phyloP scores from a whole-genome alignment of 225 moss, liverwort and hornwort genomes.

The Thuidium tamariscinum region DNA sequence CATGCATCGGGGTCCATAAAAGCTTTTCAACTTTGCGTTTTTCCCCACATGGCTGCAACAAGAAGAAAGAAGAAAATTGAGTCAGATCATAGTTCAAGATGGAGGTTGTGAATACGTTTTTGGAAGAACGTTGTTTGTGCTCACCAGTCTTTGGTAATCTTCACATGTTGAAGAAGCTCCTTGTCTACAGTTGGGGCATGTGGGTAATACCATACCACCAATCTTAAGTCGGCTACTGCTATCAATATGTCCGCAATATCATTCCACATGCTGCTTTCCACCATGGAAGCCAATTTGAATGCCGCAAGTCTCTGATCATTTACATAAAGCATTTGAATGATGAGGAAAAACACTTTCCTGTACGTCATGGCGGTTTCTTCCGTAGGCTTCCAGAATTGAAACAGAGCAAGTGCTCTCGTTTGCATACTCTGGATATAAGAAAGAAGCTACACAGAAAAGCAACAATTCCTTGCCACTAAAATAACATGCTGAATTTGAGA shows the following conservation, averaged over 20 bases:
- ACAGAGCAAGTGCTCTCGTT: neutral
- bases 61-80: neutral
- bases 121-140: neutral
- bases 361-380: neutral
- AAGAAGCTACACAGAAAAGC: neutral
- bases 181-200: slow-evolving; percentile 65
- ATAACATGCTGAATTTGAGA: neutral
- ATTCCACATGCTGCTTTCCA: slow-evolving; percentile 77
- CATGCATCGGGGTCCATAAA: slow-evolving; percentile 47
- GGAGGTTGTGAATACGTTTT: neutral
- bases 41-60: slow-evolving; percentile 47
- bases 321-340: neutral
- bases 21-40: slow-evolving; percentile 58
- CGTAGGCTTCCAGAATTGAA: neutral
- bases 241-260: slow-evolving; percentile 61
- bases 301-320: slow-evolving; percentile 41
- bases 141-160: slow-evolving; percentile 73
- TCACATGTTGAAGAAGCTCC: slow-evolving; percentile 67
- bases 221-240: slow-evolving; percentile 47
- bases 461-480: neutral
- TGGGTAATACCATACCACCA: slow-evolving; percentile 84
- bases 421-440: neutral
- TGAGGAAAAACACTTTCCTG: neutral
- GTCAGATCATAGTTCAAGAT: neutral
- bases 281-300: slow-evolving; percentile 78